A percentile compares a stretch with the other conserved stretches of the same genome.
Evolutionary conservation across 805 yeast genomes (phyloP).

Genomic region (Kodamaea nitidulidarum): DNA sequence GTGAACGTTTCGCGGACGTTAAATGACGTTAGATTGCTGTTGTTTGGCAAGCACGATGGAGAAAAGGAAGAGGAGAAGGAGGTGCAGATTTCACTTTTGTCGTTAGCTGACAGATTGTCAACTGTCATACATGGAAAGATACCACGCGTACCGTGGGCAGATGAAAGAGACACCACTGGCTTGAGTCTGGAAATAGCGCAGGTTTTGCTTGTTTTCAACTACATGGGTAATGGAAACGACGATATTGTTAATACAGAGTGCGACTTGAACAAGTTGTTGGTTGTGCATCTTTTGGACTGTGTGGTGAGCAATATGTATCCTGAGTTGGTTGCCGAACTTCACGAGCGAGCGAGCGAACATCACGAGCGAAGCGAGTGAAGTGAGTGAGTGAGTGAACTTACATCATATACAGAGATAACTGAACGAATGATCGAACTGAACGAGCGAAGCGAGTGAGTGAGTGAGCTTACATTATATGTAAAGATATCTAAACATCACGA

Average conservation of each 20-base stretch:
- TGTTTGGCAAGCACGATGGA: slow-evolving; percentile 12
- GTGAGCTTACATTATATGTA: no score
- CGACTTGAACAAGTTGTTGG: slow-evolving; percentile 40
- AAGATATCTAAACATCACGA: no score
- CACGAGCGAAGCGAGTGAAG: no score
- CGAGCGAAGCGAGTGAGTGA: no score
- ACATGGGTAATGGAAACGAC: slow-evolving; percentile 6
- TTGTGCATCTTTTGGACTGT: slow-evolving; percentile 41
- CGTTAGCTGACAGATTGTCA: background rate
- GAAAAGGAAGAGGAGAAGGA: background rate
- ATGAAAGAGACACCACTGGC: background rate
- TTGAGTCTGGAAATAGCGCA: background rate
- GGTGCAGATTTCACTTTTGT: background rate
- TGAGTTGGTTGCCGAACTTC: slow-evolving; percentile 24
- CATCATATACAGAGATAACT: no score
- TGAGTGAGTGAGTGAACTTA: no score
- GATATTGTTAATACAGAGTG: slow-evolving; percentile 10
- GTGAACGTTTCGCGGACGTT: slow-evolving; percentile 14
- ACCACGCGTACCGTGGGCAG: slow-evolving; percentile 2
- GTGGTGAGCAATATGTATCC: slow-evolving; percentile 37
- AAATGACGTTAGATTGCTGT: slow-evolving; percentile 10
- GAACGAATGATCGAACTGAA: no score
- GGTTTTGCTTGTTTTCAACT: slow-evolving; percentile 7
- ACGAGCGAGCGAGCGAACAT: background rate
- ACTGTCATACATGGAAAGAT: background rate